A percentile compares a stretch with the other conserved stretches of the same genome.
Evolutionary conservation across 176 grass and related monocot species (phyloP).

Genomic region (Lolium rigidum): DNA sequence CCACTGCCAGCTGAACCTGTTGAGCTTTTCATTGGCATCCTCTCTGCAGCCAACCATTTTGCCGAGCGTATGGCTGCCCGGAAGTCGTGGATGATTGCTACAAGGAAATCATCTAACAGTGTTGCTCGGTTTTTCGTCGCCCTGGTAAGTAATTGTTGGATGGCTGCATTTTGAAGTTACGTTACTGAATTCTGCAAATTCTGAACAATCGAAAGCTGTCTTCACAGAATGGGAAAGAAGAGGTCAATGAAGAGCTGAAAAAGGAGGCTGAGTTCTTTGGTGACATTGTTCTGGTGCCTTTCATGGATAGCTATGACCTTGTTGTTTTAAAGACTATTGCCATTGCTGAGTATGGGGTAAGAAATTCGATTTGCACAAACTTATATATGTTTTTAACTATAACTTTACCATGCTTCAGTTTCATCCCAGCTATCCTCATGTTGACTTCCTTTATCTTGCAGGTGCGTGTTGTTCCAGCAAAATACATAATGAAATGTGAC

Average conservation of each 20-base stretch:
- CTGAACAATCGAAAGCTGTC: neutral
- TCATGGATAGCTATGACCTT: constrained; percentile 79
- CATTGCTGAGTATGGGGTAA: constrained; percentile 77
- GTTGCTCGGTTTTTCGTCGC: constrained; percentile 78
- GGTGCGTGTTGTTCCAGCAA: constrained; percentile 70
- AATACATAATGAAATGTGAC: constrained; percentile 89
- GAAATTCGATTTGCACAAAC: neutral
- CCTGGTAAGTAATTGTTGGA: constrained; percentile 49
- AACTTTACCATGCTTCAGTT: neutral
- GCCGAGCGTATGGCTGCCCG: constrained; percentile 80
- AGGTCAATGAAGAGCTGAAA: constrained; percentile 62
- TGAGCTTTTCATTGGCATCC: constrained; percentile 72
- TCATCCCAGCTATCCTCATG: constrained; percentile 14
- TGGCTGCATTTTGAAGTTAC: neutral
- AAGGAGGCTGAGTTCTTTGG: constrained; percentile 75
- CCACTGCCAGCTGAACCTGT: constrained; percentile 61
- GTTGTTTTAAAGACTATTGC: constrained; percentile 86
- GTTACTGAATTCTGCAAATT: neutral
- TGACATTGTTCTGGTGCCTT: constrained; percentile 78
- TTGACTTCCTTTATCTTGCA: constrained; percentile 37
- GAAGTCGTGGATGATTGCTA: constrained; percentile 74
- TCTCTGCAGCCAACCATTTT: constrained; percentile 78
- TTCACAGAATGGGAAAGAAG: constrained; percentile 65
- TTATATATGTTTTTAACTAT: neutral
- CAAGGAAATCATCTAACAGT: constrained; percentile 54